These are phyloP conservation scores for Diutina scorzettiae DNA, from an alignment of 1,139 yeast species.

Conservation along the genomic window DNA sequence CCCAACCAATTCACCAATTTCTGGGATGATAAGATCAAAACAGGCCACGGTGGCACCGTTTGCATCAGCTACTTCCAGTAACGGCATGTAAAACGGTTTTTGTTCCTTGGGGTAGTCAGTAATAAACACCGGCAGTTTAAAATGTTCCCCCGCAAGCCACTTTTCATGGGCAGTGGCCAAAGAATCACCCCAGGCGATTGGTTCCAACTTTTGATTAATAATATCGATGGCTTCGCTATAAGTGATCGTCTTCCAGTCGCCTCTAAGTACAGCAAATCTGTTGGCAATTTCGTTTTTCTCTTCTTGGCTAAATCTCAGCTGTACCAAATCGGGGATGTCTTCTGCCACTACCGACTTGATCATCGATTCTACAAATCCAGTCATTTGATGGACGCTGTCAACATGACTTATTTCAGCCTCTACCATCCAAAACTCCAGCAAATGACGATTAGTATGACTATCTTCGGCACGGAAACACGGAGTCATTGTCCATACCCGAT, in stretches of 20 bases:
- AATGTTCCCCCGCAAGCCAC: constrained; percentile 65
- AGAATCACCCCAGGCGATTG: constrained; percentile 53
- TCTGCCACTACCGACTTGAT: constrained; percentile 38
- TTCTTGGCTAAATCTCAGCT: constrained; percentile 23
- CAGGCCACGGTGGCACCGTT: constrained; percentile 66
- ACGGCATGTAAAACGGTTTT: constrained; percentile 86
- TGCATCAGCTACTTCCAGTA: constrained; percentile 20
- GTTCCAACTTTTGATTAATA: constrained; percentile 24
- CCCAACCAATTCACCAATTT: constrained; percentile 91
- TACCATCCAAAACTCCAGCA: constrained; percentile 96
- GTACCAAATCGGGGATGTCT: constrained; percentile 32
- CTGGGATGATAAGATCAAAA: constrained; percentile 80
- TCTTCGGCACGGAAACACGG: constrained; percentile 94
- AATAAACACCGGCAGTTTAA: constrained; percentile 71
- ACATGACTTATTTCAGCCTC: constrained; percentile 82
- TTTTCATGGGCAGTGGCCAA: constrained; percentile 84
- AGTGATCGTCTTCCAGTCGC: constrained; percentile 58
- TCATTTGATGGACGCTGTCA: constrained; percentile 44
- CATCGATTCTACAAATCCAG: constrained; percentile 60
- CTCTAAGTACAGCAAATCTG: constrained; percentile 19
- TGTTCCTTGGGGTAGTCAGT: constrained; percentile 72
- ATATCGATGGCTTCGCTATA: constrained; percentile 61
- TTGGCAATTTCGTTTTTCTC: constrained; percentile 16
- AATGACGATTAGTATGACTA: constrained; percentile 82
- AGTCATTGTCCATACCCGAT: constrained; percentile 77